Conservation (phyloP, 768 basidiomycete genomes). For the Aureoboletus auriporus region DNA sequence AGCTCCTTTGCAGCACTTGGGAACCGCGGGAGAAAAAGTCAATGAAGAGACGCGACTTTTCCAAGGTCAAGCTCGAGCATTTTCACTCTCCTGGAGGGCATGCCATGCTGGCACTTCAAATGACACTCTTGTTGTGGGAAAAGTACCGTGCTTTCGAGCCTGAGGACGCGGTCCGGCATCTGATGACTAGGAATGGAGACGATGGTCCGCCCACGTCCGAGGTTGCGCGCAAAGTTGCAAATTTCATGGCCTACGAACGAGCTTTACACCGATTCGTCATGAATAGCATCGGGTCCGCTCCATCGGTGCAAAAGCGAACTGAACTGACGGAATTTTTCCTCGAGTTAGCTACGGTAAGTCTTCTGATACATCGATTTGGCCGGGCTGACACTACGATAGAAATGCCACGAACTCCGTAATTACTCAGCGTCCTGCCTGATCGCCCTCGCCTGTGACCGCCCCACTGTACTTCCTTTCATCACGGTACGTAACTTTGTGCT, state of each 20-base stretch:
- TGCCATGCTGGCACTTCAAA: constrained; percentile 43
- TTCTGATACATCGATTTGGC: not conserved
- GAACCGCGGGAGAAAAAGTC: constrained; percentile 25
- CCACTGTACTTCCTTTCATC: constrained; percentile 32
- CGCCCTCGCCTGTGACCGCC: constrained; percentile 38
- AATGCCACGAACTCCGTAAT: constrained; percentile 43
- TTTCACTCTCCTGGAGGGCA: constrained; percentile 37
- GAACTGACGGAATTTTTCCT: constrained; percentile 41
- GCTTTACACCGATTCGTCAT: constrained; percentile 41
- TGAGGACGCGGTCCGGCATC: constrained; percentile 38
- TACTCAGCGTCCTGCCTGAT: constrained; percentile 42
- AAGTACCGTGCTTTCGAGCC: constrained; percentile 40
- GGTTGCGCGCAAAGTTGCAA: constrained; percentile 24
- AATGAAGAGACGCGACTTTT: constrained; percentile 27
- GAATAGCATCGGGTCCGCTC: constrained; percentile 29
- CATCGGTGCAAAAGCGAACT: constrained; percentile 17
- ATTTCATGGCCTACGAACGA: constrained; percentile 34
- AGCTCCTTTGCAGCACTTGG: constrained; percentile 20
- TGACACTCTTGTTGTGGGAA: constrained; percentile 37
- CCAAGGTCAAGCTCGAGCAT: constrained; percentile 25
- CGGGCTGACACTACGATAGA: constrained; percentile 27
- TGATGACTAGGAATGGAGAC: constrained; percentile 32
- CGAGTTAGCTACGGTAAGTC: constrained; percentile 39
- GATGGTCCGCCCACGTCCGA: constrained; percentile 24
- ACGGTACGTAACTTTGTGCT: constrained; percentile 10